Base-by-base conservation (phyloP, 2,329 filamentous ascomycete genomes). In the Penicillium sp. region DNA sequence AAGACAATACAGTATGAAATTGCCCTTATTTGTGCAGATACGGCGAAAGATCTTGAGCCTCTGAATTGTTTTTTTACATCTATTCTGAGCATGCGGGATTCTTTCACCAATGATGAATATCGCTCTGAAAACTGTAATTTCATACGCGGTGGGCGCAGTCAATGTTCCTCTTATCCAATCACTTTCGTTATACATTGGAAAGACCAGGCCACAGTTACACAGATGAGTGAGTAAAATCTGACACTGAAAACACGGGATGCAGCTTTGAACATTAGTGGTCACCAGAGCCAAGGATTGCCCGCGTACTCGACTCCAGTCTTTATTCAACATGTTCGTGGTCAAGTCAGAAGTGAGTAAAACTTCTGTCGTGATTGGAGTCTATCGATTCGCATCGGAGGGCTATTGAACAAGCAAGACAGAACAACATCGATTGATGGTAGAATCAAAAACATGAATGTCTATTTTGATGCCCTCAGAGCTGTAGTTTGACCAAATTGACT, bases 1-100 rank as follows among this genome's bases (percentile, higher is more conserved):
- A 35, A 30, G 22, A 51, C 30, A 16, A 26, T 35, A 51, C 28
- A 35, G 46, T 51, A 51, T 35, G 46, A 51, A 30, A 35, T 30
- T 51, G 46, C 14, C 26, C 46, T 51, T 51, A 33, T n/a, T 49
- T 22, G 46, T 51, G 35, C 28, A 35, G 46, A 51, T 30, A 51
- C 46, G 46, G 30, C 11, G 28, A 19, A 6, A 51, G 13, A 4
- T 22, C 8, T 11, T 33, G 26, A 16, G n/a, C 46, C 46, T 22
- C 22, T 51, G 10, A 10, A 22, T 33, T 2, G 1, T 8, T 1
- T 6, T 11, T 3, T 35, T 30, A 35, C 30, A 51, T 6, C 1
- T 28, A 28, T 22, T 7, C 28, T 51, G 46, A 2, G 16, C 5
- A 35, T 51, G 28, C 26, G n/a, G 28, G 28, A 35, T 19, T 22